A percentile compares a stretch with the other conserved stretches of the same genome.
phyloP scores from a whole-genome alignment of 2,329 filamentous ascomycete species.

The Ambrosiella cleistominuta region DNA sequence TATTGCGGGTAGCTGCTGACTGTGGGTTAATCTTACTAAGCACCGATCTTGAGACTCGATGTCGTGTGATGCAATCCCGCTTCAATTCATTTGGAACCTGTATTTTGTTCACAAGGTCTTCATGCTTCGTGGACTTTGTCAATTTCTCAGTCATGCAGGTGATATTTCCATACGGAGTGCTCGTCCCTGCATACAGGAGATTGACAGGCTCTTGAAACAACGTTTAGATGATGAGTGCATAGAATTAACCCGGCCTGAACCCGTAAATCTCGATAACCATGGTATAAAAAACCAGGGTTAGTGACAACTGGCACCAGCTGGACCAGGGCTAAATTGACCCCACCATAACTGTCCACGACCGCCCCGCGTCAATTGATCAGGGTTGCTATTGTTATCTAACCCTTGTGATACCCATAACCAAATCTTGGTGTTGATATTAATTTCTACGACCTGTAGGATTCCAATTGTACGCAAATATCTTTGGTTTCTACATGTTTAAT shows the following conservation, averaged over 20 bases:
- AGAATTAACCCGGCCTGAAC: not conserved
- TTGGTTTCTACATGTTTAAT: too few relatives aligned
- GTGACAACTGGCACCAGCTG: not conserved
- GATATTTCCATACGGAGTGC: not conserved
- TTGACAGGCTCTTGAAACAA: not conserved
- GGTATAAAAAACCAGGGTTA: not conserved
- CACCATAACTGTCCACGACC: not conserved
- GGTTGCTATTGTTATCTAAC: not conserved
- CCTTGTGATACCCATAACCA: not conserved
- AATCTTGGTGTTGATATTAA: not conserved
- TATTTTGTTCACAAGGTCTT: not conserved
- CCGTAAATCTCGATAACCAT: not conserved
- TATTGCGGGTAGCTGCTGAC: not conserved
- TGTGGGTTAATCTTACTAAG: not conserved
- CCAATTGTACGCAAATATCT: too few relatives aligned
- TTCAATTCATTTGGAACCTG: not conserved
- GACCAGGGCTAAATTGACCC: not conserved
- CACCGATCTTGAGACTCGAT: not conserved
- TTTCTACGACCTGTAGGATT: too few relatives aligned
- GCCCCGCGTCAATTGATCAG: not conserved
- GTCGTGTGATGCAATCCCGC: not conserved
- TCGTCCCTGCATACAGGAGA: not conserved
- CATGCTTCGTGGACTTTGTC: not conserved
- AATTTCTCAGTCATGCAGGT: not conserved
- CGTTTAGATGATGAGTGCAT: not conserved